phyloP scores from a whole-genome alignment of 2,329 filamentous ascomycete genomes.

The Berkeleyomyces rouxiae region DNA sequence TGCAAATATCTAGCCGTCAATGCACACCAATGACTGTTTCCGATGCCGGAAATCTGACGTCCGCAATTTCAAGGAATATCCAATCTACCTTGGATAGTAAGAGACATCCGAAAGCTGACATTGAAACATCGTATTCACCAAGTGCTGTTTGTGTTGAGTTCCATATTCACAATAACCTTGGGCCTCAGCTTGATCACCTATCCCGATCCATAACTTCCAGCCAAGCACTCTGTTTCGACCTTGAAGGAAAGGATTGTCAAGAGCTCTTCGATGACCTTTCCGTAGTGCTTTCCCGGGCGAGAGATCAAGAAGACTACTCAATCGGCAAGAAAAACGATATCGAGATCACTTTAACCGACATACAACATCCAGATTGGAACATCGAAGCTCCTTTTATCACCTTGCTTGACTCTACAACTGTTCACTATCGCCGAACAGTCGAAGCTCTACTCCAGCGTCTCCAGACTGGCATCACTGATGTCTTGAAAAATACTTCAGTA shows the following conservation, averaged over 20 bases:
- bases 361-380: conserved; percentile 30
- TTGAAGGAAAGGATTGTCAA: conserved; percentile 27
- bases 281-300: conserved; percentile 21
- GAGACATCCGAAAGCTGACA: conserved; percentile 18
- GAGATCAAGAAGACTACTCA: conserved; percentile 26
- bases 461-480: conserved; percentile 32
- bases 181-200: conserved; percentile 30
- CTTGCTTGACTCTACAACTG: conserved; percentile 25
- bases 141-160: conserved; percentile 31
- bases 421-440: conserved; percentile 28
- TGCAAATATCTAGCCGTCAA: conserved; percentile 31
- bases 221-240: conserved; percentile 29
- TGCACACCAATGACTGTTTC: conserved; percentile 30
- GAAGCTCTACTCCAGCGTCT: conserved; percentile 34
- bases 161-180: conserved; percentile 32
- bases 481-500: conserved; percentile 30
- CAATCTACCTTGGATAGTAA: conserved; percentile 26
- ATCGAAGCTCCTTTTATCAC: conserved; percentile 31
- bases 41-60: conserved; percentile 31
- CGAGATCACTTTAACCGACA: conserved; percentile 30
- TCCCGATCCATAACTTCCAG: conserved; percentile 27
- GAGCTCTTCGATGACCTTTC: conserved; percentile 28
- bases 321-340: conserved; percentile 30
- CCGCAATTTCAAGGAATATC: conserved; percentile 26
- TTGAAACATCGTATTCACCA: conserved; percentile 20